Base-by-base conservation (phyloP, 2,329 filamentous ascomycete species). In the Aspergillus clavatus region DNA sequence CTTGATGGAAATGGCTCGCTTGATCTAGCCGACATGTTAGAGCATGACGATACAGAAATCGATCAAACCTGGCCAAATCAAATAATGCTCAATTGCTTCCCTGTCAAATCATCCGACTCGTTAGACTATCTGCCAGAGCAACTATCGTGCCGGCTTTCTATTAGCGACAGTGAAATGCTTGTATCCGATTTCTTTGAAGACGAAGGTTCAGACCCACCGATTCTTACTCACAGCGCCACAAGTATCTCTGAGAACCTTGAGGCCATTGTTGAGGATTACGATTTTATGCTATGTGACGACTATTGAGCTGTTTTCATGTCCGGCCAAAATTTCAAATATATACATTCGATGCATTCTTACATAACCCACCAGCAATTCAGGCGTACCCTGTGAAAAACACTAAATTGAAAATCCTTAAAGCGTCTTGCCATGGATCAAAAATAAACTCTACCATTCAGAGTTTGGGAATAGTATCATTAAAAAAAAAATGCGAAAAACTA, bases 211-310 rank as follows among this genome's bases (percentile, higher is more conserved):
- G 42, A 11, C 23, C 19, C 33, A 8, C 10, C 7, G 11, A n/a
- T 38, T n/a, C 26, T 40, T 37, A 38, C 12, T 7, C 11, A 38
- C 18, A 28, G 19, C 16, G 27, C 5, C 10, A 24, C 23, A 4
- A 23, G 19, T 6, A 21, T 27, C 8, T n/a, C 4, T 5, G 24
- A 18, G 28, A 38, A 7, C 24, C 8, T 18, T 27, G 18, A n/a
- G 8, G 4, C 16, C 18, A 10, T 12, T 11, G 27, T 35, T 40
- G 22, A 35, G 5, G 28, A 38, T 2, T 29, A 38, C 22, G 28
- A 49, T 22, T 24, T 42, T 47, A 51, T 47, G 38, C 16, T 53
- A 8, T 49, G 48, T 21, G 35, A 44, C 16, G 7, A 45, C 5
- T 21, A 29, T 10, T 42, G 44, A 29, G 11, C 23, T 11, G 4